These are phyloP conservation scores for Begonia fuchsioides DNA, from an alignment of 306 rosid genomes.

Conservation along the genomic window DNA sequence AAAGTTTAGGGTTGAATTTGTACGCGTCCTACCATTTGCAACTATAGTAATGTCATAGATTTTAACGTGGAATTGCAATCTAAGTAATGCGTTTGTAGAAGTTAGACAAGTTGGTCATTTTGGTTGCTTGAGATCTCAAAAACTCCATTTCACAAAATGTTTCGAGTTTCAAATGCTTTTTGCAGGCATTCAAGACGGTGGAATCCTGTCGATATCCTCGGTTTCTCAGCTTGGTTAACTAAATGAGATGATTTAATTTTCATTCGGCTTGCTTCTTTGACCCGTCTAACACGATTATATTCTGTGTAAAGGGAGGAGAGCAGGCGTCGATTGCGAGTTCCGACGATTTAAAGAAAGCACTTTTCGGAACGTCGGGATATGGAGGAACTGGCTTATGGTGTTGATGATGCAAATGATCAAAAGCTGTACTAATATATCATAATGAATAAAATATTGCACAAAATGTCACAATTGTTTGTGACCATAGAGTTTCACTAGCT, in stretches of 20 bases:
- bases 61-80: no score
- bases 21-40: no score
- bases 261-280: background rate
- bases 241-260: background rate
- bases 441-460: no score
- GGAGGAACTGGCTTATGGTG: constrained; percentile 75
- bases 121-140: no score
- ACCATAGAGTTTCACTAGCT: no score
- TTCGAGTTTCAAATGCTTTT: background rate
- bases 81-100: no score
- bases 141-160: no score
- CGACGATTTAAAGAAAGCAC: constrained; percentile 51
- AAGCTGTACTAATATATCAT: background rate
- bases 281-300: no score
- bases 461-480: no score
- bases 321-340: constrained; percentile 15
- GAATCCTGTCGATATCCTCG: background rate
- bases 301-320: constrained; percentile 19
- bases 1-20: no score
- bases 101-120: no score
- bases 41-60: no score
- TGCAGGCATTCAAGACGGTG: background rate
- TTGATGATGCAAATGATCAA: background rate
- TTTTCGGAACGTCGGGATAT: constrained; percentile 51
- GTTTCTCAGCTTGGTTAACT: background rate